Evolutionary conservation across 2,329 filamentous ascomycete species (phyloP).

Genomic region (Cladophialophora chaetospira): DNA sequence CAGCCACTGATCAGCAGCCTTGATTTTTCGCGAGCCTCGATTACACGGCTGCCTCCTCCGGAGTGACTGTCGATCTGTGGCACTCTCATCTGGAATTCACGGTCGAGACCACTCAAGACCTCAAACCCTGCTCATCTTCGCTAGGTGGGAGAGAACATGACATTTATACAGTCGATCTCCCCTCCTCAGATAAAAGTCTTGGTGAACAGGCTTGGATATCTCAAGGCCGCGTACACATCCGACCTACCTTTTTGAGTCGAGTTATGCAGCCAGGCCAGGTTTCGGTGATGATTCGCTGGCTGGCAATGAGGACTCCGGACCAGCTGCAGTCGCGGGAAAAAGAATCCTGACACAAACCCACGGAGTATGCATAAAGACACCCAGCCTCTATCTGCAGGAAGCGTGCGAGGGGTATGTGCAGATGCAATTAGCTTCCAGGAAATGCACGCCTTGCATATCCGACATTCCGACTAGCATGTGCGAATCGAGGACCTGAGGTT

Average conservation of each 20-base stretch:
- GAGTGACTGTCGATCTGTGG: not conserved
- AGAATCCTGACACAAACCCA: not conserved
- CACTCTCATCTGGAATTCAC: not conserved
- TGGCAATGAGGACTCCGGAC: not conserved
- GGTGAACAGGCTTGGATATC: not conserved
- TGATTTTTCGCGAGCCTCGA: not conserved
- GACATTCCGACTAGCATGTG: not conserved
- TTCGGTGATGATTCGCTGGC: not conserved
- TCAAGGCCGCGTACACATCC: not conserved
- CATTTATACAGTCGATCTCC: too few relatives aligned
- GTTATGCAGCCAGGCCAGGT: not conserved
- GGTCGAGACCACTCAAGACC: constrained; percentile 1
- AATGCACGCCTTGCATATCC: too few relatives aligned
- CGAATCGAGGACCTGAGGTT: not conserved
- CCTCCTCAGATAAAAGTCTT: too few relatives aligned
- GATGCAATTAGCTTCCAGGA: too few relatives aligned
- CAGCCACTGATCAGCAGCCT: constrained; percentile 1
- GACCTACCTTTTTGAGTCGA: not conserved
- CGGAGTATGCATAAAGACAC: not conserved
- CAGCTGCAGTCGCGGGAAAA: not conserved
- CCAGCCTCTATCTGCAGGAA: not conserved
- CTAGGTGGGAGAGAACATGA: not conserved
- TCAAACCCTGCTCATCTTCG: not conserved
- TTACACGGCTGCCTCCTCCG: not conserved
- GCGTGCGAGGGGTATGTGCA: not conserved